phyloP scores from a whole-genome alignment of 345 rosid genomes.

The Anastatica hierochuntica region DNA sequence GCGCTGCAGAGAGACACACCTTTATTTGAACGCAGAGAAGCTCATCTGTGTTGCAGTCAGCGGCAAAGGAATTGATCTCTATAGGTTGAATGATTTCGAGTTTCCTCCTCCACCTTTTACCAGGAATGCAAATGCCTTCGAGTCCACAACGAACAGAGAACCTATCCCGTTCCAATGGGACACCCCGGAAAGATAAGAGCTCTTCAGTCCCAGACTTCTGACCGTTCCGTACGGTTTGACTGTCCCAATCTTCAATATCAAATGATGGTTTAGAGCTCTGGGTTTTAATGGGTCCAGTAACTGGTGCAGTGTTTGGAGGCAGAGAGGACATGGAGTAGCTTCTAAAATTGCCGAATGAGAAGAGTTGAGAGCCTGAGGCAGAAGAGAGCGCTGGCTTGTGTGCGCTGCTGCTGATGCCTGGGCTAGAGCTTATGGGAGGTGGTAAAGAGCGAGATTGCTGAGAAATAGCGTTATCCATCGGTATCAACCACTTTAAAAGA shows the following conservation, averaged over 20 bases:
- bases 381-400: conserved; percentile 46
- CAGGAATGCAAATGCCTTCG: conserved; percentile 85
- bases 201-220: conserved; percentile 46
- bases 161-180: conserved; percentile 74
- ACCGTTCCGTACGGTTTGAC: conserved; percentile 37
- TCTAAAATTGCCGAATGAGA: conserved; percentile 78
- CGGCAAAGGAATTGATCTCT: conserved; percentile 68
- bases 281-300: conserved; percentile 44
- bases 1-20: conserved; percentile 36
- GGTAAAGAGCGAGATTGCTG: conserved; percentile 46
- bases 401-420: conserved; percentile 46
- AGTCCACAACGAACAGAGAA: conserved; percentile 93
- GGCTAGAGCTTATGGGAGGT: conserved; percentile 39
- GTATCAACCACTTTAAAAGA: conserved; percentile 88
- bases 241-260: conserved; percentile 75
- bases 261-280: conserved; percentile 68
- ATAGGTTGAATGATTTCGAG: conserved; percentile 86
- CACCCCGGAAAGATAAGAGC: conserved; percentile 80
- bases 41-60: conserved; percentile 89
- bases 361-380: conserved; percentile 77
- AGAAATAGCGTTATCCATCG: conserved; percentile 61
- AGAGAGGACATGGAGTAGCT: conserved; percentile 97
- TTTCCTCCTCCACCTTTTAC: conserved; percentile 93
- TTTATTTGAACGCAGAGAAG: conserved; percentile 93
- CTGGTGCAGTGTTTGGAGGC: conserved; percentile 62